Evolutionary conservation across 768 basidiomycete genomes (phyloP), one percentile per base, ranked within the genome.

Genomic region (Leucocoprinus birnbaumii): DNA sequence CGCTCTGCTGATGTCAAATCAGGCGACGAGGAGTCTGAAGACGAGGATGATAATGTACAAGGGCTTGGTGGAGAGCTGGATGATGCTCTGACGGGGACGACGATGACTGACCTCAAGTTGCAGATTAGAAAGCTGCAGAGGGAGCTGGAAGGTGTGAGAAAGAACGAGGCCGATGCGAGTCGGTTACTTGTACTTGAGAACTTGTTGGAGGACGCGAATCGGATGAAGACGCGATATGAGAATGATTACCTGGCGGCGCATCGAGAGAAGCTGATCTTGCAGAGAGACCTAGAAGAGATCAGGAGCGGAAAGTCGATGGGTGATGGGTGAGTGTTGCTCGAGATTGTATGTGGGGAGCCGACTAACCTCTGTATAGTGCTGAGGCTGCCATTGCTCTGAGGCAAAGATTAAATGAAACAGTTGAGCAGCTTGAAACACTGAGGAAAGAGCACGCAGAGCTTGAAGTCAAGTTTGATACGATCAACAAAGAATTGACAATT

Each of bases 81-180:
- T 56, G 85, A 94, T 60, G 91, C 91, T 0, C 78, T 93, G 42
- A 68, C 82, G 24, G 91, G 91, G 22, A 89, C 85, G 45, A 93
- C 89, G 10, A 94, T 87, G 84, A 98, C 94, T 1, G 92, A 94
- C 65, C 74, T 98, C 58, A 97, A 95, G 66, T 75, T 98, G 25
- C 87, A 91, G 65, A 83, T 98, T 48, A 83, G 87, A 57, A 86
- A 83, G 57, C 78, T 98, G 25, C 76, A 90, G 66, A 74, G 93
- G 22, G 93, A 98, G 65, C 76, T 98, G 27, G 85, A 87, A 47
- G 80, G 83, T 4, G 79, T 87, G 27, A 78, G 78, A 68, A 85
- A 84, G 68, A 87, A 90, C 58, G 86, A 89, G 62, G 87, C 75
- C 5, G 91, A 94, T 64, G 78, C 85, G 6, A 89, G 87, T 57